Evolutionary conservation across 202 grass and related monocot genomes (phyloP).

Genomic region (Carex arenaria): DNA sequence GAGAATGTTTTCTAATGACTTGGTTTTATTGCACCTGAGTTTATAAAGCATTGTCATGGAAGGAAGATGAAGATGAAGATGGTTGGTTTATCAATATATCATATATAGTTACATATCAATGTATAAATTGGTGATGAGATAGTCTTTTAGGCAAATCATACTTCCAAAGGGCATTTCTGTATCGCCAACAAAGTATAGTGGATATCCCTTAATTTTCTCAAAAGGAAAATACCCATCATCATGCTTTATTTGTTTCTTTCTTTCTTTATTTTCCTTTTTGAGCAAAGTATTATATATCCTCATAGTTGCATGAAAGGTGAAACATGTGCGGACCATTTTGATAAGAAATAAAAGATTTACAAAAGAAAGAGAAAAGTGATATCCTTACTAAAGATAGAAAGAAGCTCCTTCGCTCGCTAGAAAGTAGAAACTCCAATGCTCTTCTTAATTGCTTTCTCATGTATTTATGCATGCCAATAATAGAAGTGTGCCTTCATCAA

Average conservation of each 20-base stretch:
- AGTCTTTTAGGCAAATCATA: background rate
- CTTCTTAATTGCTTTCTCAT: background rate
- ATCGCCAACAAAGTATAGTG: background rate
- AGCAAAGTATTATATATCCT: background rate
- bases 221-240: constrained; percentile 2
- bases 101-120: background rate
- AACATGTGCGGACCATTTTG: background rate
- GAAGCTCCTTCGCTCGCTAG: background rate
- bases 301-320: constrained; percentile 1
- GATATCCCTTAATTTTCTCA: background rate
- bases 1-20: background rate
- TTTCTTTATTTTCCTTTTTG: background rate
- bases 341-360: background rate
- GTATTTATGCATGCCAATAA: background rate
- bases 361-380: constrained; percentile 1
- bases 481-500: background rate
- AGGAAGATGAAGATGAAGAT: background rate
- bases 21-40: background rate
- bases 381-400: constrained; percentile 7
- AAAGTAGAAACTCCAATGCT: background rate
- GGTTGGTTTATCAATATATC: background rate
- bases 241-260: background rate
- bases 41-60: background rate
- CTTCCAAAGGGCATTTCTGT: background rate
- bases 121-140: background rate